phyloP scores from a whole-genome alignment of 116 monocot species.

The Trichopus zeylanicus region DNA sequence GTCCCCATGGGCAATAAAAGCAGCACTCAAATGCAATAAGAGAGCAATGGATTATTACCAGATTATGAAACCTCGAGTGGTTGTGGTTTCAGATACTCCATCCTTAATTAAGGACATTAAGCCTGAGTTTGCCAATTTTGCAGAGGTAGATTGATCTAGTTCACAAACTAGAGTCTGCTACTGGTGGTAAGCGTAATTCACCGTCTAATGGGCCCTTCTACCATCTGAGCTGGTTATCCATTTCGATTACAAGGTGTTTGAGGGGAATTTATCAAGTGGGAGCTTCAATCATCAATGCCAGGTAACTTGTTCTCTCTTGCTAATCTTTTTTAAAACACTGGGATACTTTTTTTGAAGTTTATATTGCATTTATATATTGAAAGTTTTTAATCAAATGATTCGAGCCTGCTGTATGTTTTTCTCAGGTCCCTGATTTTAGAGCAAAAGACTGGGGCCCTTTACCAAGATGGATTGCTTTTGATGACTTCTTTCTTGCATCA shows the following conservation, averaged over 20 bases:
- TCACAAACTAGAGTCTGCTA: not conserved
- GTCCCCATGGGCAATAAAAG: conserved; percentile 62
- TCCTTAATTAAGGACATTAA: conserved; percentile 60
- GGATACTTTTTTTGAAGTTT: not conserved
- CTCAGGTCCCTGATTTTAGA: conserved; percentile 48
- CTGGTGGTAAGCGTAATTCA: too few species aligned
- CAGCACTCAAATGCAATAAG: conserved; percentile 64
- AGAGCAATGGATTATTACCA: conserved; percentile 31
- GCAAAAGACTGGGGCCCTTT: conserved; percentile 92
- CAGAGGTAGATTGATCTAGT: conserved; percentile 38
- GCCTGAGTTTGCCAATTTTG: conserved; percentile 43
- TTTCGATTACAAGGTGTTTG: conserved; percentile 69
- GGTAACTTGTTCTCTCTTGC: too few species aligned
- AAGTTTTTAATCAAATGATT: too few species aligned
- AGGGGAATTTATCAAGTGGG: conserved; percentile 26
- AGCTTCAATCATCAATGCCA: conserved; percentile 25
- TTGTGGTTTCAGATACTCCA: conserved; percentile 85
- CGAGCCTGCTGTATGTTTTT: too few species aligned
- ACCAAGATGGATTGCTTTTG: conserved; percentile 96
- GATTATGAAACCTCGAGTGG: conserved; percentile 34
- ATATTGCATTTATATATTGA: not conserved
- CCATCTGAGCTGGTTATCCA: conserved; percentile 56
- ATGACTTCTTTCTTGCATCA: conserved; percentile 95
- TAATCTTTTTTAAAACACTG: not conserved
- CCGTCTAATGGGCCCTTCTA: too few species aligned